Evolutionary conservation across 1,284 basidiomycete genomes (phyloP), one percentile per base, ranked within the genome.

Genomic region (Malassezia obtusa): DNA sequence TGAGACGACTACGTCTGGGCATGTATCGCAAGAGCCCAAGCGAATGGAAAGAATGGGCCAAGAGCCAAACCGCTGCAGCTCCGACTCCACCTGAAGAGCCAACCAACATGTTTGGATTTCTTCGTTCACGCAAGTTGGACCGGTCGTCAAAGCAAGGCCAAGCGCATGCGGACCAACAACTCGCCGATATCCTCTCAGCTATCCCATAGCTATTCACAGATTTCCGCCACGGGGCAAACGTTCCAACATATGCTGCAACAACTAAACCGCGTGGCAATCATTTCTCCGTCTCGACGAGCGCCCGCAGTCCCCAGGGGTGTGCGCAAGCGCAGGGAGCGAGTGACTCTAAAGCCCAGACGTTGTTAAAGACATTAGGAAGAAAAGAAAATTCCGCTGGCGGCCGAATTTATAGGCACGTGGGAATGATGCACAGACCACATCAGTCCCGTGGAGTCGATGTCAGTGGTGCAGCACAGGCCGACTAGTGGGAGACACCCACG

Each of bases 21-120:
- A 43, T 69, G 33, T 72, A 60, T 36, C 56, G 71, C 33, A 64
- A 65, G 50, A 57, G 59, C 14, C 50, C 48, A 11, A 28, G 57
- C 26, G 61, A 63, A 41, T 73, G 71, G 71, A 64, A 58, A 17
- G 55, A 58, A 14, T 61, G 57, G 59, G 53, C 49, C 9, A 40
- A 28, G 30, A 39, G 22, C 5, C 43, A 53, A 19, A 33, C 39
- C 4, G 10, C 25, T 12, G 2, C 35, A 7, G 21, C 21, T 19
- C 25, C 43, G 14, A 22, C 25, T 10, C 21, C n/a, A 6, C 41
- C 26, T 17, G 30, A 1, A 0, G 26, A n/a, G 28, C 11, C 38
- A 2, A 21, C 9, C 7, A 58, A 47, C 17, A 26, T 41, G 10
- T 50, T 47, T 31, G 46, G 17, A 33, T 46, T 50, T 25, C 17